Base-by-base conservation (phyloP, 108 stramenopile species). In the Nitzschia palea region DNA sequence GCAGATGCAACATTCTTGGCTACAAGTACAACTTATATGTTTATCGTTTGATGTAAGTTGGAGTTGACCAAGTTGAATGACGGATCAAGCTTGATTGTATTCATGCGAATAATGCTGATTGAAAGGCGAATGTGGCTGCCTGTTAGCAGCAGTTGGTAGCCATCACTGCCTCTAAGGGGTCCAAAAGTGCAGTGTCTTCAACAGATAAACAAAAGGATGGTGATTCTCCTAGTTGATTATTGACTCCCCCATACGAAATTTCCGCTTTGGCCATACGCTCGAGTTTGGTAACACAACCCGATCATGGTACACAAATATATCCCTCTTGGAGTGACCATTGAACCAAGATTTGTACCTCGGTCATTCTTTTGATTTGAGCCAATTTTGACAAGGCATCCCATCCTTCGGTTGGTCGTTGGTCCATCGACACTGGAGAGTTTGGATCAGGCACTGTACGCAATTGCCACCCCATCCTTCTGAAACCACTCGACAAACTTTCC, bases 261-360 rank as follows among this genome's bases (percentile, higher is more conserved):
- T 88, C 87, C 1, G 77, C 82, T 48, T 89, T 89, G 17, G 90
- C 90, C 10, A 81, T 12, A 23, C 84, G 62, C 67, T 92, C 87
- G 18, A 87, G 29, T 26, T 87, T 86, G 2, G 71, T 82, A 40
- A 32, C 40, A n/a, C 77, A 61, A 35, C 72, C 83, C 1, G 86
- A 87, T 70, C 90, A 43, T 2, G 90, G 90, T 25, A 85, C 81
- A 60, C 86, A 86, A 0, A 73, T 74, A 43, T 80, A 89, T 22
- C n/a, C n/a, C n/a, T n/a, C n/a, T n/a, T n/a, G n/a, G n/a, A n/a
- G n/a, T n/a, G n/a, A n/a, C n/a, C n/a, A n/a, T n/a, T n/a, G n/a
- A n/a, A n/a, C n/a, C n/a, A n/a, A n/a, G n/a, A n/a, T n/a, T n/a
- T n/a, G n/a, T n/a, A n/a, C n/a, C n/a, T n/a, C n/a, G n/a, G n/a